Conservation (phyloP, 176 grass and related monocot species). For the Tillandsia fasciculata region DNA sequence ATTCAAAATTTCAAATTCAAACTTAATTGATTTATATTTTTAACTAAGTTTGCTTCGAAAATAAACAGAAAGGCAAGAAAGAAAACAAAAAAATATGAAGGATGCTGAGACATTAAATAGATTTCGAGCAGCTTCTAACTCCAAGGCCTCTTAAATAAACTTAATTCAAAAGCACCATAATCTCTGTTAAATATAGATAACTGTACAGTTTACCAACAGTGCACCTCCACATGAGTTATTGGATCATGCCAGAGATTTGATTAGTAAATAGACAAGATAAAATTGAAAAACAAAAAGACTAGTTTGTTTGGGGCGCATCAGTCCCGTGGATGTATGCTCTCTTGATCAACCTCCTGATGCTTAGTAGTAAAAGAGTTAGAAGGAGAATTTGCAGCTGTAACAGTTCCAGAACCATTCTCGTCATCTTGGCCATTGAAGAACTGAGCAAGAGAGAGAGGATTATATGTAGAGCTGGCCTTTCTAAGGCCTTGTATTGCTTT, state of each 20-base stretch:
- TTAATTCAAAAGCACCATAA: too few relatives aligned
- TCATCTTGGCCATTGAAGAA: constrained; percentile 72
- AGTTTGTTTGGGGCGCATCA: neutral
- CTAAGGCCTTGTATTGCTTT: constrained; percentile 75
- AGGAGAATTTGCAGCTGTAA: constrained; percentile 67
- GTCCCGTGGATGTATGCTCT: constrained; percentile 44
- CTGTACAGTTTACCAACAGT: too few relatives aligned
- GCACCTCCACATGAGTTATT: too few relatives aligned
- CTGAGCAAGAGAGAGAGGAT: constrained; percentile 60
- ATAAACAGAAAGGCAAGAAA: too few relatives aligned
- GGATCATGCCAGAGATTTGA: neutral
- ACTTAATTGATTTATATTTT: too few relatives aligned
- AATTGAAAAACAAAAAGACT: neutral
- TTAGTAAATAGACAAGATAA: neutral
- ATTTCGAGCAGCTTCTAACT: too few relatives aligned
- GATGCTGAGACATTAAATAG: too few relatives aligned
- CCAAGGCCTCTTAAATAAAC: too few relatives aligned
- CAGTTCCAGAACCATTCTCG: constrained; percentile 52
- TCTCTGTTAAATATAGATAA: too few relatives aligned
- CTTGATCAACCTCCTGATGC: constrained; percentile 41
- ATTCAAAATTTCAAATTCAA: too few relatives aligned
- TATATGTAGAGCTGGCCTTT: constrained; percentile 84
- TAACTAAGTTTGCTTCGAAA: too few relatives aligned
- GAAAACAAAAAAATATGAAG: too few relatives aligned
- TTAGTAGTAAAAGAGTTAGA: constrained; percentile 39